These are phyloP conservation scores for Podila epigama DNA, from an alignment of 192 early-diverging fungal species.

Conservation along the genomic window DNA sequence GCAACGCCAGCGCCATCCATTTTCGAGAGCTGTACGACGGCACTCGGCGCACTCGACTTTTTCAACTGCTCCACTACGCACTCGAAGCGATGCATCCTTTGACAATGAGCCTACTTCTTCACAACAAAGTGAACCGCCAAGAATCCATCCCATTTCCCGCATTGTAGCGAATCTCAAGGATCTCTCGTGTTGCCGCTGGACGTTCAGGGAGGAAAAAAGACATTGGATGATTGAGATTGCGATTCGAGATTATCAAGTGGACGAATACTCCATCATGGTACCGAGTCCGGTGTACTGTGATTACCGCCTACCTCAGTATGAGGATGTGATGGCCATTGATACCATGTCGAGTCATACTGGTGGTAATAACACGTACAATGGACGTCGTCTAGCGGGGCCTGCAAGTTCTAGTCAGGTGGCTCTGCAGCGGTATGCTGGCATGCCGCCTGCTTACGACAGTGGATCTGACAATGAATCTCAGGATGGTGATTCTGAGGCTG, in stretches of 20 bases:
- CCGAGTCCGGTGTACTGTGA: conserved; percentile 42
- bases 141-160: not conserved
- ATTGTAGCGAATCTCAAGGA: not conserved
- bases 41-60: not conserved
- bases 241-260: conserved; percentile 28
- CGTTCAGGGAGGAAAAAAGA: conserved; percentile 10
- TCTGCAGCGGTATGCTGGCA: conserved; percentile 3
- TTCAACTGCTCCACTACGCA: not conserved
- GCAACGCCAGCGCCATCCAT: not conserved
- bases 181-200: not conserved
- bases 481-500: not conserved
- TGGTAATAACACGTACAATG: not conserved
- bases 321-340: conserved; percentile 8
- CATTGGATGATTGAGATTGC: conserved; percentile 46
- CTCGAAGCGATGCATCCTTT: not conserved
- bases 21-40: not conserved
- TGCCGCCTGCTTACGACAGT: conserved; percentile 30
- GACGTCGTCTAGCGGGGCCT: too few relatives aligned
- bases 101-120: not conserved
- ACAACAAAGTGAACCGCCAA: not conserved
- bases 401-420: conserved; percentile 13
- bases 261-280: conserved; percentile 30
- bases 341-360: not conserved
- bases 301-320: conserved; percentile 35
- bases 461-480: conserved; percentile 5